Evolutionary conservation across 805 yeast species (phyloP).

Genomic region (Kodamaea kakaduensis): DNA sequence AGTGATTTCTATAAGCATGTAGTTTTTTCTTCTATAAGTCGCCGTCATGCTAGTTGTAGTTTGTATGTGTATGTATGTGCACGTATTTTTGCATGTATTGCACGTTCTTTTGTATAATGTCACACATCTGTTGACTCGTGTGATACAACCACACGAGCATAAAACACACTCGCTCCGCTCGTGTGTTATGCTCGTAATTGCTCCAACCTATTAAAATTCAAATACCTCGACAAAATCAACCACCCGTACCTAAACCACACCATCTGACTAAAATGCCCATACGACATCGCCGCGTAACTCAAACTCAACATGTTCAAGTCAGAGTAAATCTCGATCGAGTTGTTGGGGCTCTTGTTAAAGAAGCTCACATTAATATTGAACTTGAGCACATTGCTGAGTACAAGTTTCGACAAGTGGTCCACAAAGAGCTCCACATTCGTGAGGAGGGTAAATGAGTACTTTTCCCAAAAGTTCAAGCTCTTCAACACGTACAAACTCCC

Average conservation of each 20-base stretch:
- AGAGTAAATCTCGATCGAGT: slow-evolving; percentile 37
- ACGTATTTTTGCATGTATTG: too few relatives aligned
- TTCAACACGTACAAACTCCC: slow-evolving; percentile 28
- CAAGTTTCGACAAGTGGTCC: slow-evolving; percentile 30
- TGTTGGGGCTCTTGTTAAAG: slow-evolving; percentile 21
- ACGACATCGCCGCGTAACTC: slow-evolving; percentile 67
- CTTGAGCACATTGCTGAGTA: slow-evolving; percentile 28
- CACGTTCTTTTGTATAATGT: too few relatives aligned
- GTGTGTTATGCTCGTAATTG: too few relatives aligned
- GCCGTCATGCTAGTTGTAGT: too few relatives aligned
- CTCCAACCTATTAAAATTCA: slow-evolving; percentile 75
- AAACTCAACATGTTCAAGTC: slow-evolving; percentile 39
- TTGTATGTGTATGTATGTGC: too few relatives aligned
- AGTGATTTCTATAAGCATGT: too few relatives aligned
- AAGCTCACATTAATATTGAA: slow-evolving; percentile 37
- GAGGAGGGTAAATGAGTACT: slow-evolving; percentile 47
- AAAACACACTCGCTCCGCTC: too few relatives aligned
- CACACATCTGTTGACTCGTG: too few relatives aligned
- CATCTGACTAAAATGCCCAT: slow-evolving; percentile 85
- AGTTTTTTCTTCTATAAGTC: too few relatives aligned
- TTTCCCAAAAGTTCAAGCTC: slow-evolving; percentile 38
- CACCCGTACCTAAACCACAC: slow-evolving; percentile 93
- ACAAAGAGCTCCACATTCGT: slow-evolving; percentile 41
- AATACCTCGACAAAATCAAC: slow-evolving; percentile 72
- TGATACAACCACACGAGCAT: too few relatives aligned